These are phyloP conservation scores for Botryotinia narcissicola DNA, from an alignment of 2,329 filamentous ascomycete genomes.

Conservation along the genomic window DNA sequence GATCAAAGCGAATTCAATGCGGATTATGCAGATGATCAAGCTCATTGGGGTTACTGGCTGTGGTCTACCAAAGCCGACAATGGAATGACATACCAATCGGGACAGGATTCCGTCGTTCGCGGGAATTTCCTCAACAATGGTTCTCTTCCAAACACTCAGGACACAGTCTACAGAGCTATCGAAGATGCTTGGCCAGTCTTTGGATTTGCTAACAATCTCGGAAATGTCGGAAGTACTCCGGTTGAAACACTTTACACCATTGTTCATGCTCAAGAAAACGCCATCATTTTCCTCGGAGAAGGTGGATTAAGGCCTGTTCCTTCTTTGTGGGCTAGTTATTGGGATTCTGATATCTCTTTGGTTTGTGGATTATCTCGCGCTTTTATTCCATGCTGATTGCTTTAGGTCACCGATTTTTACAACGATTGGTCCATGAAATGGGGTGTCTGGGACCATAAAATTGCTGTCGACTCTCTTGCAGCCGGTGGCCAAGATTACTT, in stretches of 20 bases:
- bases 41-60: conserved; percentile 80
- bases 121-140: conserved; percentile 63
- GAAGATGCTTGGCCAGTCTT: conserved; percentile 76
- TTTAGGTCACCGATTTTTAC: conserved; percentile 67
- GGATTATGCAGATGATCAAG: conserved; percentile 42
- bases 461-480: conserved; percentile 62
- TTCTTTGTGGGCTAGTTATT: conserved; percentile 76
- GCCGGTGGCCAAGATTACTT: conserved; percentile 73
- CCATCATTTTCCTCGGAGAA: conserved; percentile 31
- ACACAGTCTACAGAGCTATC: conserved; percentile 64
- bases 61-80: conserved; percentile 64
- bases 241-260: conserved; percentile 33
- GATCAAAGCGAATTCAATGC: conserved; percentile 35
- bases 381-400: conserved; percentile 16
- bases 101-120: conserved; percentile 62
- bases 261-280: conserved; percentile 34
- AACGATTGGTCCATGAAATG: conserved; percentile 68
- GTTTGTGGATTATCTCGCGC: conserved; percentile 31
- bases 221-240: conserved; percentile 26
- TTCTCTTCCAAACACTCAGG: conserved; percentile 61
- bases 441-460: conserved; percentile 64
- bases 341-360: conserved; percentile 59
- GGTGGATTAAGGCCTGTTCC: conserved; percentile 62
- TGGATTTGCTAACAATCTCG: conserved; percentile 52
- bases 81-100: conserved; percentile 65